Conservation (phyloP, 257 asterid genomes). For the Petunia axillaris region DNA sequence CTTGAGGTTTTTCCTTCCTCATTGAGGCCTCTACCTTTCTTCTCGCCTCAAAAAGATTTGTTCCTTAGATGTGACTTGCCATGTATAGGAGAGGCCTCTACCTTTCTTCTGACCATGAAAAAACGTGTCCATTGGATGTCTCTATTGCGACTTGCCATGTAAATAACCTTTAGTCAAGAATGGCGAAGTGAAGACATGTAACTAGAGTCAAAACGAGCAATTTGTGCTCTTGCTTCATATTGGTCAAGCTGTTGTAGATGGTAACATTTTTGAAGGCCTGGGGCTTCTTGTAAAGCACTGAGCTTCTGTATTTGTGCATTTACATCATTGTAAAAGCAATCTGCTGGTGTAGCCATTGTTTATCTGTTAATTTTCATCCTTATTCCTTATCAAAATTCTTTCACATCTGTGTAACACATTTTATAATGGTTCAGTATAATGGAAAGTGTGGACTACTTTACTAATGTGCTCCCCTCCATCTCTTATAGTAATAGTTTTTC, state of each 20-base stretch:
- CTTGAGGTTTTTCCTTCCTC: background rate
- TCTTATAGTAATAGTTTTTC: background rate
- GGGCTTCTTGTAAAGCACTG: background rate
- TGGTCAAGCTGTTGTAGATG: background rate
- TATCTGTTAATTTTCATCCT: background rate
- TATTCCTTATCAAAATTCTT: background rate
- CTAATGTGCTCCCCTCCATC: background rate
- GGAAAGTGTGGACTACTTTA: background rate
- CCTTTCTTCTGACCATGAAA: background rate
- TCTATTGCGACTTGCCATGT: background rate
- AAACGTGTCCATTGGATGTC: background rate
- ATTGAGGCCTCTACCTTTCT: background rate
- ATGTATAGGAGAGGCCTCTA: background rate
- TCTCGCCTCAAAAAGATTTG: background rate
- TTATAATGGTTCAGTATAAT: background rate
- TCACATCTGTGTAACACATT: background rate
- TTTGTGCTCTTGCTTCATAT: background rate
- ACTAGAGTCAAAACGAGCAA: background rate
- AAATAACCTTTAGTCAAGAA: conserved; percentile 16
- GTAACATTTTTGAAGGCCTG: background rate
- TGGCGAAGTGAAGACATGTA: background rate
- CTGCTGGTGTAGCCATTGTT: background rate
- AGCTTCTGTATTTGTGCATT: conserved; percentile 6
- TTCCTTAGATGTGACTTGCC: background rate
- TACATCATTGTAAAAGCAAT: conserved; percentile 20